Evolutionary conservation across 495 filamentous ascomycete genomes (phyloP).

Genomic region (Saxophila tyrrhenica): DNA sequence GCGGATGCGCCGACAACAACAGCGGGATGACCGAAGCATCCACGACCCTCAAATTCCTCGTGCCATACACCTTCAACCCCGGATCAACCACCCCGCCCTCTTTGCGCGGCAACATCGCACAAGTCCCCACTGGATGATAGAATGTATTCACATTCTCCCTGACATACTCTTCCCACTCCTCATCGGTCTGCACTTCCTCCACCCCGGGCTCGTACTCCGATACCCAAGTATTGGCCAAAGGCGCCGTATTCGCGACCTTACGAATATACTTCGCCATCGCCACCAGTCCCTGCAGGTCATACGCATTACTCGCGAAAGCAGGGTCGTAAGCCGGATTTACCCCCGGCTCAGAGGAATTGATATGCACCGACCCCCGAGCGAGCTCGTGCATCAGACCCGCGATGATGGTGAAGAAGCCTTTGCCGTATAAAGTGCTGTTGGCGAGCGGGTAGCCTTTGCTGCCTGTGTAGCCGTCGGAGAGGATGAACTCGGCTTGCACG

Average conservation of each 20-base stretch:
- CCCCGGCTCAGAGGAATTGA: slow-evolving; percentile 5
- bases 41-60: slow-evolving; percentile 17
- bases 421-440: slow-evolving; percentile 6
- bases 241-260: slow-evolving; percentile 9
- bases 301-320: slow-evolving; percentile 9
- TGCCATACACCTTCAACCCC: slow-evolving; percentile 18
- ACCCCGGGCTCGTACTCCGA: slow-evolving; percentile 16
- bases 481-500: slow-evolving; percentile 17
- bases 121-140: slow-evolving; percentile 39
- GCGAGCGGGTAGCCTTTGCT: slow-evolving; percentile 13
- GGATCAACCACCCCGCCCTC: slow-evolving; percentile 27
- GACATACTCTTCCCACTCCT: slow-evolving; percentile 12
- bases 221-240: slow-evolving; percentile 2
- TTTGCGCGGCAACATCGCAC: slow-evolving; percentile 40
- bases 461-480: slow-evolving; percentile 23
- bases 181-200: slow-evolving; percentile 11
- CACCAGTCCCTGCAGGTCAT: slow-evolving; percentile 9
- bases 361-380: slow-evolving; percentile 13
- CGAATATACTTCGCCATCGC: slow-evolving; percentile 11
- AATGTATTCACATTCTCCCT: slow-evolving; percentile 2
- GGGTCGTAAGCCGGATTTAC: slow-evolving; percentile 10
- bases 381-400: slow-evolving; percentile 14
- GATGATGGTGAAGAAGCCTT: slow-evolving; percentile 15
- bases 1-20: slow-evolving; percentile 8
- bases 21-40: slow-evolving; percentile 22